phyloP scores from a whole-genome alignment of 1,284 basidiomycete species.

The Fomitopsis pinicola region DNA sequence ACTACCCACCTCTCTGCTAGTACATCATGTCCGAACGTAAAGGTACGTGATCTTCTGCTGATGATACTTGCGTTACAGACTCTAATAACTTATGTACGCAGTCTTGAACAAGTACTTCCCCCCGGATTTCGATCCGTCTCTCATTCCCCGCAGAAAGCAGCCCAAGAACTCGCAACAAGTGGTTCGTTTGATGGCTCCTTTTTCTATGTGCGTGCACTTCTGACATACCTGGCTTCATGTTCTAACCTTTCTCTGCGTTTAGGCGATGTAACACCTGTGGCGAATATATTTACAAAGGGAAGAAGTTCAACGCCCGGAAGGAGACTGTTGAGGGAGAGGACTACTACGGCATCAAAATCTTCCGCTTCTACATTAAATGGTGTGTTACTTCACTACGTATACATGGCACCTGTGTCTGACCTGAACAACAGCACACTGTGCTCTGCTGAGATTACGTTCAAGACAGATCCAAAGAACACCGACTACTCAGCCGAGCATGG shows the following conservation, averaged over 20 bases:
- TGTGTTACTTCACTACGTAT: conserved; percentile 24
- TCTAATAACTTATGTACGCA: conserved; percentile 30
- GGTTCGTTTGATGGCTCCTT: conserved; percentile 98
- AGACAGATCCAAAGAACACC: conserved; percentile 98
- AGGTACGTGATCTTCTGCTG: conserved; percentile 38
- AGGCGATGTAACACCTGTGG: conserved; percentile 94
- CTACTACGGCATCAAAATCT: conserved; percentile 98
- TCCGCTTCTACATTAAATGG: conserved; percentile 85
- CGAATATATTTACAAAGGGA: conserved; percentile 97
- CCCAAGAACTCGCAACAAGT: conserved; percentile 94
- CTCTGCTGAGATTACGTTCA: conserved; percentile 99
- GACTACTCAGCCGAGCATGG: conserved; percentile 93
- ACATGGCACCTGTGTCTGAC: background rate
- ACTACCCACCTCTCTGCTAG: background rate
- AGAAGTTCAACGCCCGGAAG: conserved; percentile 99
- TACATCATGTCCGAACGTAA: conserved; percentile 84
- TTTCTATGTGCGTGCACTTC: conserved; percentile 73
- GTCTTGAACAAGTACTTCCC: conserved; percentile 92
- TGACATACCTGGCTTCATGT: background rate
- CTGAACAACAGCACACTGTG: conserved; percentile 67
- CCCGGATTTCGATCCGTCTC: conserved; percentile 96
- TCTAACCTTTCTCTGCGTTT: conserved; percentile 10
- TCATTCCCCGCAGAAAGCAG: conserved; percentile 87
- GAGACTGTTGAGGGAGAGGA: conserved; percentile 97
- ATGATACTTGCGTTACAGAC: background rate